phyloP scores from a whole-genome alignment of 1,284 basidiomycete genomes.

The Papiliotrema laurentii region DNA sequence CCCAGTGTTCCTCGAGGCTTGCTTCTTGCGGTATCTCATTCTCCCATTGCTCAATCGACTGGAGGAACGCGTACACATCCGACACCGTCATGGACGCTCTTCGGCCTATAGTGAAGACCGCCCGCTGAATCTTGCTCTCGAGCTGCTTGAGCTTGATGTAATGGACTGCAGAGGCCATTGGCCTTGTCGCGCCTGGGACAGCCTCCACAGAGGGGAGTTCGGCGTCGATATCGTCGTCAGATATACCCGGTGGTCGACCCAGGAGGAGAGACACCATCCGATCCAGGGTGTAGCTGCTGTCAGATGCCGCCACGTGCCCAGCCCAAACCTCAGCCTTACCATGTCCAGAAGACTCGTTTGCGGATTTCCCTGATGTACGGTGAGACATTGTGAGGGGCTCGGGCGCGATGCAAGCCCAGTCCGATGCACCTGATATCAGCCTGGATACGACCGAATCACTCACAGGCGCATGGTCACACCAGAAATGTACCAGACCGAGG shows the following conservation, averaged over 20 bases:
- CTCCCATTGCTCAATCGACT: conserved; percentile 16
- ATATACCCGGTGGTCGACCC: conserved; percentile 19
- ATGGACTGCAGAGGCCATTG: conserved; percentile 19
- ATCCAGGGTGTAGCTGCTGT: conserved; percentile 16
- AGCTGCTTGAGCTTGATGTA: conserved; percentile 22
- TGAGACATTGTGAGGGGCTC: background rate
- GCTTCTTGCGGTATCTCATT: conserved; percentile 12
- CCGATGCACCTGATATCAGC: conserved; percentile 10
- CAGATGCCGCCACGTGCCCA: background rate
- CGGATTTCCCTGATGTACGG: conserved; percentile 17
- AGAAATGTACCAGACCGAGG: conserved; percentile 21
- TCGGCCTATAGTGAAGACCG: conserved; percentile 11
- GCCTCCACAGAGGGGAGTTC: conserved; percentile 11
- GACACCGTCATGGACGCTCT: background rate
- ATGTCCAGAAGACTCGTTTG: conserved; percentile 23
- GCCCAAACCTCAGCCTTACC: too few species aligned
- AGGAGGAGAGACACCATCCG: conserved; percentile 17
- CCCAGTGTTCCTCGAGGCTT: conserved; percentile 1
- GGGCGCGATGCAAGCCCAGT: conserved; percentile 15
- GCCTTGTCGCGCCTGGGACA: background rate
- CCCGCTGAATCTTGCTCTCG: conserved; percentile 21
- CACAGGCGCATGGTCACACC: conserved; percentile 15
- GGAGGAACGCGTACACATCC: conserved; percentile 10
- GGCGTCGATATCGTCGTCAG: conserved; percentile 22
- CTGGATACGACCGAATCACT: background rate